Evolutionary conservation across 768 basidiomycete genomes (phyloP).

Genomic region (Amanita exitialis): DNA sequence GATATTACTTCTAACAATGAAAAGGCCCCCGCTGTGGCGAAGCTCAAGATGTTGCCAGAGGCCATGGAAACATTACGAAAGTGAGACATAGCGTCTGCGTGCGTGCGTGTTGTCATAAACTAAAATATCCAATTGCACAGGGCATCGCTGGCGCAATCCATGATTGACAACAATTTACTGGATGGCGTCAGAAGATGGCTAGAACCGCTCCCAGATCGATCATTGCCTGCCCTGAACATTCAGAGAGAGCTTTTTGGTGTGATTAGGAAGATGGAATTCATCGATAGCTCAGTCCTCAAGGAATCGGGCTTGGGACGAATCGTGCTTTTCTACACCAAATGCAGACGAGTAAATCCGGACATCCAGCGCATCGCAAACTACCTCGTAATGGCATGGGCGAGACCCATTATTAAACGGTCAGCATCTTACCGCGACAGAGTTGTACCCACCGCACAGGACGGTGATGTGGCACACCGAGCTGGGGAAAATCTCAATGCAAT

Average conservation of each 20-base stretch:
- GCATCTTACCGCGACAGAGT: conserved; percentile 72
- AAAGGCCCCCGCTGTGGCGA: conserved; percentile 74
- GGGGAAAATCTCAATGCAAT: conserved; percentile 59
- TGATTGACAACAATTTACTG: conserved; percentile 90
- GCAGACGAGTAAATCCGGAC: conserved; percentile 77
- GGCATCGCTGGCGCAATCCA: conserved; percentile 78
- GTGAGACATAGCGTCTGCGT: conserved; percentile 26
- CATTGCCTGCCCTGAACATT: conserved; percentile 91
- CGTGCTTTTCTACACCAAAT: conserved; percentile 92
- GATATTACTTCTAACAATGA: conserved; percentile 75
- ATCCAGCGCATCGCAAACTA: conserved; percentile 76
- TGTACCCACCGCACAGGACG: conserved; percentile 45
- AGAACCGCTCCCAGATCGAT: conserved; percentile 87
- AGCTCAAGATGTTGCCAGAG: conserved; percentile 76
- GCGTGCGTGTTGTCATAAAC: conserved; percentile 2
- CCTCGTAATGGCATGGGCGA: conserved; percentile 79
- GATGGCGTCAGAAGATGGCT: conserved; percentile 87
- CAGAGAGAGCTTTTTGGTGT: conserved; percentile 85
- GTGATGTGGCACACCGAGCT: conserved; percentile 23
- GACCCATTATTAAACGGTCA: conserved; percentile 86
- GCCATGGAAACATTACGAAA: conserved; percentile 92
- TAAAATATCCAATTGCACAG: conserved; percentile 27
- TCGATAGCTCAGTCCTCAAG: conserved; percentile 84
- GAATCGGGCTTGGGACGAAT: conserved; percentile 85
- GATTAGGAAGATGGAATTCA: conserved; percentile 83